These are phyloP conservation scores for Exserohilum turcica DNA, from an alignment of 2,329 filamentous ascomycete species.

Conservation along the genomic window DNA sequence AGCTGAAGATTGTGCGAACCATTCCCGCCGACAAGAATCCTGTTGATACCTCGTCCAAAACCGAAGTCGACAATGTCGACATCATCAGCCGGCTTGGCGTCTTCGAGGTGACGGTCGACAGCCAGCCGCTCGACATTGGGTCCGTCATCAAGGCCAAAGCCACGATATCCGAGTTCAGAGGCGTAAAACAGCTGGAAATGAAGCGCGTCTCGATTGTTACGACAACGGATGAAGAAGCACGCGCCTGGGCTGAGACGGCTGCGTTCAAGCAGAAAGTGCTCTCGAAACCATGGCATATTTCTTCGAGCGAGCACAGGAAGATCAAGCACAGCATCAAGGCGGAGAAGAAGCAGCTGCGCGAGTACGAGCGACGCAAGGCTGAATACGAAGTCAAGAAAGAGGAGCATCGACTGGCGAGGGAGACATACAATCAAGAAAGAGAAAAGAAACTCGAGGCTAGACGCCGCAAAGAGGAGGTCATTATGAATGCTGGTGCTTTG, in stretches of 20 bases:
- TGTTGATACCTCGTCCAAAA: constrained; percentile 41
- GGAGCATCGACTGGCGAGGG: constrained; percentile 39
- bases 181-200: constrained; percentile 58
- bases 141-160: constrained; percentile 63
- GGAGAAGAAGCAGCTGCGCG: constrained; percentile 47
- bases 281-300: constrained; percentile 59
- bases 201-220: constrained; percentile 57
- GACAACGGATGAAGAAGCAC: constrained; percentile 61
- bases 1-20: constrained; percentile 58
- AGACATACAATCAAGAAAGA: constrained; percentile 35
- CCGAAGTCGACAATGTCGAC: constrained; percentile 46
- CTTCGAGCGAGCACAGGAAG: constrained; percentile 49
- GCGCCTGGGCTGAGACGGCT: constrained; percentile 58
- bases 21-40: constrained; percentile 30
- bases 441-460: constrained; percentile 51
- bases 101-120: constrained; percentile 50
- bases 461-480: constrained; percentile 50
- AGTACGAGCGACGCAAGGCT: constrained; percentile 39
- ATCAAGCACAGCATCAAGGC: constrained; percentile 50
- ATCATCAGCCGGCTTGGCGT: constrained; percentile 45
- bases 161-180: constrained; percentile 58
- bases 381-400: constrained; percentile 44
- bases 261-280: constrained; percentile 58
- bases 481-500: constrained; percentile 51
- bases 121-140: constrained; percentile 51